These are phyloP conservation scores for Pseudogymnoascus sp. DNA, from an alignment of 2,329 filamentous ascomycete genomes.

Conservation along the genomic window DNA sequence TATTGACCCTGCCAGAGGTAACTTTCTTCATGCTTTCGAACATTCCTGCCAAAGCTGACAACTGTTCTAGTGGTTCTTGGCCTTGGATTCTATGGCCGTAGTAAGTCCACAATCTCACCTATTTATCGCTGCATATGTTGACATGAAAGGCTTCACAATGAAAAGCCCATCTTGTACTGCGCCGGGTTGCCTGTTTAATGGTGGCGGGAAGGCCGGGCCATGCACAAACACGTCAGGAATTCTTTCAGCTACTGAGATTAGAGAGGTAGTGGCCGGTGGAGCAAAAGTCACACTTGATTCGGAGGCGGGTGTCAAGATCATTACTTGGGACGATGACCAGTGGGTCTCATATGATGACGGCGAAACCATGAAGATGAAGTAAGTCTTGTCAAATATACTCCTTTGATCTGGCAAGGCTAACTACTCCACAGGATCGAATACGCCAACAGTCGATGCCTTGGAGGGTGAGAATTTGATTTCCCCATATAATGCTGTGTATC, in stretches of 20 bases:
- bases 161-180: slow-evolving; percentile 16
- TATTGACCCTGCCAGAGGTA: slow-evolving; percentile 35
- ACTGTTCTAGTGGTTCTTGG: neutral
- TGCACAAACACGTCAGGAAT: slow-evolving; percentile 23
- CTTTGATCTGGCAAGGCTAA: neutral
- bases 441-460: neutral
- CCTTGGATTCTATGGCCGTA: slow-evolving; percentile 34
- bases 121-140: neutral
- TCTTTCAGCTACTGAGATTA: slow-evolving; percentile 11
- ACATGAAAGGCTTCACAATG: slow-evolving; percentile 16
- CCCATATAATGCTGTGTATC: neutral
- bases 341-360: slow-evolving; percentile 27
- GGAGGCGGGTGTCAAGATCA: slow-evolving; percentile 27
- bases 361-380: neutral
- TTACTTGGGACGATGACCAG: slow-evolving; percentile 30
- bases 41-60: neutral
- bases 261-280: slow-evolving; percentile 15
- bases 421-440: neutral
- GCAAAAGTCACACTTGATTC: slow-evolving; percentile 22
- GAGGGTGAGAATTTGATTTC: neutral
- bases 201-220: slow-evolving; percentile 17
- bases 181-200: slow-evolving; percentile 18
- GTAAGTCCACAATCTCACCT: neutral
- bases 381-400: neutral
- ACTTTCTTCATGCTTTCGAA: slow-evolving; percentile 32